A percentile compares a stretch with the other conserved stretches of the same genome.
These are phyloP conservation scores for Alternaria arborescens DNA, from an alignment of 2,329 filamentous ascomycete species.

Conservation along the genomic window DNA sequence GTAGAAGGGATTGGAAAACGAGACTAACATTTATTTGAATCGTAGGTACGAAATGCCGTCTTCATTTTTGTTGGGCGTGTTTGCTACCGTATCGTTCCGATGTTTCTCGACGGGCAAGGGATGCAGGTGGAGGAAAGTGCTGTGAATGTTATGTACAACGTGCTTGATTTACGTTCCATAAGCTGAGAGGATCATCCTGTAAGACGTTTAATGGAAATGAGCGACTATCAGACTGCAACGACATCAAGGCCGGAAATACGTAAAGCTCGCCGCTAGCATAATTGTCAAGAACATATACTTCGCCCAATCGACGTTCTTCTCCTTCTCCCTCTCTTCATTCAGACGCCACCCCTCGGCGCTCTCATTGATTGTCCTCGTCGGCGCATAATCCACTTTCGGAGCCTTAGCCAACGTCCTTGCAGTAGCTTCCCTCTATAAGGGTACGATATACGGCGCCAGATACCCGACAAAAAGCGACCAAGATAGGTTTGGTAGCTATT, in stretches of 20 bases:
- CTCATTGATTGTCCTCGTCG: constrained; percentile 25
- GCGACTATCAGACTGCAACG: background rate
- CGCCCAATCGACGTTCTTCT: background rate
- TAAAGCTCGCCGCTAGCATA: constrained; percentile 11
- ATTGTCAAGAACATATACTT: background rate
- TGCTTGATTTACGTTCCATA: background rate
- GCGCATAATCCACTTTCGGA: constrained; percentile 25
- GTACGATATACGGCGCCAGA: constrained; percentile 4
- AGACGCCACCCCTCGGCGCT: constrained; percentile 18
- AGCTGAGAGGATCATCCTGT: background rate
- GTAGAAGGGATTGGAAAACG: too few relatives aligned
- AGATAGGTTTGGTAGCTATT: constrained; percentile 20
- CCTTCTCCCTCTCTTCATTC: background rate
- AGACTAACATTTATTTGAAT: background rate
- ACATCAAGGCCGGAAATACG: constrained; percentile 6
- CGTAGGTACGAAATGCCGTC: constrained; percentile 47
- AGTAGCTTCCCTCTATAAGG: constrained; percentile 2
- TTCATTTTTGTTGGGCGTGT: constrained; percentile 55
- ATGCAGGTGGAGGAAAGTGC: background rate
- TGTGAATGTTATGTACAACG: background rate
- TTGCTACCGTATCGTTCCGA: constrained; percentile 32
- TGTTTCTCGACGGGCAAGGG: background rate
- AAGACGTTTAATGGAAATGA: background rate
- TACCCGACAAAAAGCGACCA: constrained; percentile 14
- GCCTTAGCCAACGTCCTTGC: constrained; percentile 10